Conservation (phyloP, 805 yeast species). For the Starmerella asiatica region DNA sequence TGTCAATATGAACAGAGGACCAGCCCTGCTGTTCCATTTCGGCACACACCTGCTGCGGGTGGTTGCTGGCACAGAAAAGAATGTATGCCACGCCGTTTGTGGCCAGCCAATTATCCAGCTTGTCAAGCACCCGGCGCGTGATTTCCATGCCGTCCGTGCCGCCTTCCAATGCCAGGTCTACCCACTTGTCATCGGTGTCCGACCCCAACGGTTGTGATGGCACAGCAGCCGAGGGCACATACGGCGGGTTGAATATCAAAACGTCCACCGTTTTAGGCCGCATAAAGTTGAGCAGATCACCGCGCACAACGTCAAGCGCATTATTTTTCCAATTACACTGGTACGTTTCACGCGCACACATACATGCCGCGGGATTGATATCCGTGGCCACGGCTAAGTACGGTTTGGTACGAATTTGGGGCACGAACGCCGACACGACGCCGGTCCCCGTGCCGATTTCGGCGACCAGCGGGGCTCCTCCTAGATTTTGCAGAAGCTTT, state of each 20-base stretch:
- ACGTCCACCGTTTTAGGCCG: conserved; percentile 43
- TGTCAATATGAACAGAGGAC: conserved; percentile 39
- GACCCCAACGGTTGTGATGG: conserved; percentile 33
- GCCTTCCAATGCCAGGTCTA: conserved; percentile 81
- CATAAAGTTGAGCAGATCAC: conserved; percentile 32
- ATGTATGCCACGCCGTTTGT: conserved; percentile 67
- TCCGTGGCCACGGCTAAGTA: conserved; percentile 54
- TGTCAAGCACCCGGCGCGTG: conserved; percentile 49
- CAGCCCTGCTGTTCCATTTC: conserved; percentile 41
- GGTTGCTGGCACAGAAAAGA: conserved; percentile 80
- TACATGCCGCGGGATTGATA: conserved; percentile 65
- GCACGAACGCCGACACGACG: conserved; percentile 65
- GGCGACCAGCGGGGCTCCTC: conserved; percentile 40
- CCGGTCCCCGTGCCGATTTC: conserved; percentile 95
- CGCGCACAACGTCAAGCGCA: conserved; percentile 44
- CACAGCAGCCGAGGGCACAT: conserved; percentile 73
- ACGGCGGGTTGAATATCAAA: conserved; percentile 86
- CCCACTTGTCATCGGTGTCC: conserved; percentile 50
- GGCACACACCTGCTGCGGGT: conserved; percentile 48
- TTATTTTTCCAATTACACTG: conserved; percentile 25
- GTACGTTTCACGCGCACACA: conserved; percentile 37
- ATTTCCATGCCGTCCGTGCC: conserved; percentile 85
- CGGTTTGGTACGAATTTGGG: conserved; percentile 37
- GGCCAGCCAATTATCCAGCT: conserved; percentile 41
- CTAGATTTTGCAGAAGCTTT: conserved; percentile 23